Evolutionary conservation across 2,329 filamentous ascomycete species (phyloP), one percentile per base, ranked within the genome.

Genomic region (Metarhizium guizhouense): DNA sequence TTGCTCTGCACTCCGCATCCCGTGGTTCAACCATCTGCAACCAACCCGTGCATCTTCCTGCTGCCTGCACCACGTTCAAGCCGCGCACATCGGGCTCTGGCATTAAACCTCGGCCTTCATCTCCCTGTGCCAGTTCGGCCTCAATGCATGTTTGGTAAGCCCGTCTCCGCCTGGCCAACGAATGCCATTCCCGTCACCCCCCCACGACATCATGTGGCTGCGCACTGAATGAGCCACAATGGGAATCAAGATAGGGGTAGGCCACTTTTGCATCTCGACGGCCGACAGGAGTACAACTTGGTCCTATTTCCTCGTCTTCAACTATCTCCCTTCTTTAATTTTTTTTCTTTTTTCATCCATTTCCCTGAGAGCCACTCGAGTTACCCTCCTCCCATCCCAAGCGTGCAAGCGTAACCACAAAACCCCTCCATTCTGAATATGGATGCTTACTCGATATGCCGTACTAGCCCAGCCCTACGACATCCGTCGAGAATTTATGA

Each of bases 361-460:
- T 11, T 34, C 32, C 6, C 32, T 34, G 25, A 25, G 25, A 25
- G 25, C 4, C 25, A 25, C 25, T 25, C 25, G 25, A 25, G 25
- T 25, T 25, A 4, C 25, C 53, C 36, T 30, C 47, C 13, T 36
- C 34, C 13, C 13, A 36, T 13, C 8, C 13, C 3, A 11, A 36
- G 13, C 8, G 7, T 8, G 7, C 34, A 36, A 13, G 13, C 38
- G 14, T 14, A 5, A 51, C 42, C 4, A 50, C 18, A 50, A 20
- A 42, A 43, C n/a, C 38, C 32, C n/a, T 51, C 13, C n/a, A 20
- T n/a, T 16, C 45, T 20, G 4, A 3, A 20, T 18, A 80, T 81
- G 78, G 77, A 80, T 68, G 75, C 76, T 75, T 76, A 79, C 68
- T 74, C 75, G 32, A 72, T 79, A 62, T 79, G 72, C 42, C 74